Base-by-base conservation (phyloP, 352 stramenopile species). In the Plasmopara halstedii region DNA sequence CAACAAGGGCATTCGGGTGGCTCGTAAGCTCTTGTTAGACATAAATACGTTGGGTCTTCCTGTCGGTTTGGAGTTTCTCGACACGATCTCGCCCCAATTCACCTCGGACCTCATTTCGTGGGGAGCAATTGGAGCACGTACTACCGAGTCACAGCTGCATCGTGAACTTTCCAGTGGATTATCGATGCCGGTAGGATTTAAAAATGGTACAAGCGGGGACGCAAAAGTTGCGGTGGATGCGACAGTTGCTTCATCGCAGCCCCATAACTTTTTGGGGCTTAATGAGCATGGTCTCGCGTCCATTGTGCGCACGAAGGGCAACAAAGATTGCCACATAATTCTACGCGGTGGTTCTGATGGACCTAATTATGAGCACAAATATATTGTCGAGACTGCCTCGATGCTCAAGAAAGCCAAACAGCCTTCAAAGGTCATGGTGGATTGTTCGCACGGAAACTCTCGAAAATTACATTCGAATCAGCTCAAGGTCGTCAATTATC, bases 361-460 rank as follows among this genome's bases (percentile, higher is more conserved):
- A 10, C 79, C 83, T n/a, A 94, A 94, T 61, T 94, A 89, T 35
- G 65, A 85, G 40, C 65, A 87, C 31, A 62, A 85, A 46, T 61
- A 73, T 52, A 83, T 94, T 50, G 66, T 79, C 32, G 67, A 77
- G 44, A 71, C 71, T 20, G 73, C 75, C 6, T 54, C 50, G 10
- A 64, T 78, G 64, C 63, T 94, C 17, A 35, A 64, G 17, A 87
- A 86, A 59, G 70, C 73, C 36, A 68, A 81, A 44, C 75, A 88
- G 42, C 59, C 69, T 8, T 62, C 58, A 26, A 87, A 87, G 55
- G 68, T 94, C 66, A 91, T 94, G 83, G 62, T 94, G 36, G 83
- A 94, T 64, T 92, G 83, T 69, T 91, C 76, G 38, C 83, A 94
- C 62, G 83, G 83, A 49, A 94, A 94, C 70, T 89, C 76, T 35